These are phyloP conservation scores for Lentinula edodes DNA, from an alignment of 768 basidiomycete genomes.

Conservation along the genomic window DNA sequence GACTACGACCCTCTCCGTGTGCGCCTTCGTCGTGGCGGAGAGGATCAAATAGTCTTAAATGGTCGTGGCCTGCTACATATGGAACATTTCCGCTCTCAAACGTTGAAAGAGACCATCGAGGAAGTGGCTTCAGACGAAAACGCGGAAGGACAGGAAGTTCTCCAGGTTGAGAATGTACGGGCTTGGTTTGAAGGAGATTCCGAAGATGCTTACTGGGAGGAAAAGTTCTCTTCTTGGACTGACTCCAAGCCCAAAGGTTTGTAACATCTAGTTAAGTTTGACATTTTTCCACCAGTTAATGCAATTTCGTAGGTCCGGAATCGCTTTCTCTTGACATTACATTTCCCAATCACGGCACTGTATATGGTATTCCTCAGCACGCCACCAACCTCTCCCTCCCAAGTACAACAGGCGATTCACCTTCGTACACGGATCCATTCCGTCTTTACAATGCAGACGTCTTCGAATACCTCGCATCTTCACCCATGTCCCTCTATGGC, in stretches of 20 bases:
- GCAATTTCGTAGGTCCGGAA: conserved; percentile 71
- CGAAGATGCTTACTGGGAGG: conserved; percentile 88
- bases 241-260: conserved; percentile 95
- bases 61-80: conserved; percentile 89
- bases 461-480: conserved; percentile 88
- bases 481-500: conserved; percentile 81
- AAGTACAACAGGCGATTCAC: conserved; percentile 73
- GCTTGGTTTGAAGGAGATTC: conserved; percentile 88
- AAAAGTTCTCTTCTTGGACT: conserved; percentile 80
- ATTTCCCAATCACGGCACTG: conserved; percentile 86
- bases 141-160: conserved; percentile 43
- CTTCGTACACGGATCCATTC: conserved; percentile 85
- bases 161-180: conserved; percentile 43
- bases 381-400: conserved; percentile 88
- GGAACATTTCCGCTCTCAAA: conserved; percentile 90
- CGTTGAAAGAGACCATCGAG: conserved; percentile 29
- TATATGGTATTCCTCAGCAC: conserved; percentile 97
- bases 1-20: conserved; percentile 73
- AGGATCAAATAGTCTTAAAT: conserved; percentile 85
- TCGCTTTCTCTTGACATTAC: conserved; percentile 88
- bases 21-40: conserved; percentile 64
- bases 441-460: conserved; percentile 94
- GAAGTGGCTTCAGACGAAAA: conserved; percentile 28
- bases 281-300: neutral
- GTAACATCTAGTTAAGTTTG: neutral